These are phyloP conservation scores for Barnettozyma hawaiiensis DNA, from an alignment of 1,139 yeast genomes.

Conservation along the genomic window DNA sequence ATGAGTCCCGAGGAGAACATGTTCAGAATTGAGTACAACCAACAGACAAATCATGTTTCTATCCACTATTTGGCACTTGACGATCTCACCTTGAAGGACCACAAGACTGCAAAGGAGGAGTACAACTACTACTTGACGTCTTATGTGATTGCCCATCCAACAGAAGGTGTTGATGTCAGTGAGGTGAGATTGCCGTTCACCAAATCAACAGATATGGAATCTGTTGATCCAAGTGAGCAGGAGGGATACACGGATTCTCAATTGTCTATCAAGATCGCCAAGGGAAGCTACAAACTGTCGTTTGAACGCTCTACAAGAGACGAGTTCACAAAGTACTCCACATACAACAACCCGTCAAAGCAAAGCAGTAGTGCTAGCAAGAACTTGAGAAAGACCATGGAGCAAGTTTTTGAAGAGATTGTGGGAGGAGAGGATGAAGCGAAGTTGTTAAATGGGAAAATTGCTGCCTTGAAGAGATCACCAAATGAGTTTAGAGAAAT, in stretches of 20 bases:
- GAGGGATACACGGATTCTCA: conserved; percentile 66
- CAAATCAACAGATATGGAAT: conserved; percentile 41
- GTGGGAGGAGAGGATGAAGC: conserved; percentile 31
- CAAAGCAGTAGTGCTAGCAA: conserved; percentile 15
- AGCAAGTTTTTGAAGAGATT: conserved; percentile 30
- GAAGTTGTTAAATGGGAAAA: conserved; percentile 27
- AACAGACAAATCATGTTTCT: conserved; percentile 45
- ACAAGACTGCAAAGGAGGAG: conserved; percentile 66
- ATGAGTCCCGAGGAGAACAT: conserved; percentile 85
- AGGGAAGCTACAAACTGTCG: conserved; percentile 72
- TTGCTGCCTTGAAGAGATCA: conserved; percentile 28
- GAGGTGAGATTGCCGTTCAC: conserved; percentile 69
- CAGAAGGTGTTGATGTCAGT: conserved; percentile 92
- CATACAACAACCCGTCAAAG: conserved; percentile 29
- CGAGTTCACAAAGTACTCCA: conserved; percentile 59
- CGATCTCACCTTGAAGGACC: conserved; percentile 79
- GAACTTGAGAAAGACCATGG: conserved; percentile 23
- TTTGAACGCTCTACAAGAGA: conserved; percentile 83
- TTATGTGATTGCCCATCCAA: conserved; percentile 90
- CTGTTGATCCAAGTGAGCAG: conserved; percentile 18
- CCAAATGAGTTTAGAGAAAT: conserved; percentile 23
- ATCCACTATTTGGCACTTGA: conserved; percentile 84
- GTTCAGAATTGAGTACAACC: conserved; percentile 79
- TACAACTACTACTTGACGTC: conserved; percentile 94
- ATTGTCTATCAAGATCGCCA: conserved; percentile 75